Evolutionary conservation across 2,329 filamentous ascomycete genomes (phyloP).

Genomic region (Plenodomus lindquistii): DNA sequence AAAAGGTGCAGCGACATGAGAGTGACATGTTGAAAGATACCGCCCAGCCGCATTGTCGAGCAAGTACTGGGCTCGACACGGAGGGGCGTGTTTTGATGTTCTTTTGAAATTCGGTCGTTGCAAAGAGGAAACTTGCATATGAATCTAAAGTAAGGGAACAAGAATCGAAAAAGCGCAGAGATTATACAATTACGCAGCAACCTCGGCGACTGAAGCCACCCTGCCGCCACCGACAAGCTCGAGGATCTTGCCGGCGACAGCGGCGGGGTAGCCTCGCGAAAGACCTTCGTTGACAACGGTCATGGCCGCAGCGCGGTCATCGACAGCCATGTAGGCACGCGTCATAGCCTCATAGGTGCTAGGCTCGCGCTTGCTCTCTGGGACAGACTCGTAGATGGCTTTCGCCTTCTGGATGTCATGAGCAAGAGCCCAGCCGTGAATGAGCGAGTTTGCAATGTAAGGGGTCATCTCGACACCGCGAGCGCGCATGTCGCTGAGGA

Average conservation of each 20-base stretch:
- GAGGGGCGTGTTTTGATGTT: slow-evolving; percentile 23
- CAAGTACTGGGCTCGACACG: slow-evolving; percentile 5
- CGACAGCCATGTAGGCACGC: slow-evolving; percentile 82
- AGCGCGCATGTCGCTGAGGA: slow-evolving; percentile 75
- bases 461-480: slow-evolving; percentile 83
- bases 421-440: slow-evolving; percentile 91
- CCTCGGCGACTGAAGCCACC: slow-evolving; percentile 20
- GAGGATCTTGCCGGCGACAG: slow-evolving; percentile 90
- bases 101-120: slow-evolving; percentile 22
- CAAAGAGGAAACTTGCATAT: slow-evolving; percentile 14
- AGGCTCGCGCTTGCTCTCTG: slow-evolving; percentile 80
- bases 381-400: slow-evolving; percentile 77
- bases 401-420: slow-evolving; percentile 79
- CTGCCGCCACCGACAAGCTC: slow-evolving; percentile 68
- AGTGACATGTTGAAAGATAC: background rate
- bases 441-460: slow-evolving; percentile 97
- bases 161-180: slow-evolving; percentile 9
- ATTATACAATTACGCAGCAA: slow-evolving; percentile 13
- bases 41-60: slow-evolving; percentile 26
- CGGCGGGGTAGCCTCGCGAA: slow-evolving; percentile 83
- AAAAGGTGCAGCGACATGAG: background rate
- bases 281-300: slow-evolving; percentile 87
- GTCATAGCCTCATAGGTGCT: slow-evolving; percentile 99
- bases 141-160: slow-evolving; percentile 2
- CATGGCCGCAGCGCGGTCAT: slow-evolving; percentile 77